Evolutionary conservation across 805 yeast species (phyloP), one percentile per base, ranked within the genome.

Genomic region (Suhomyces vadensis): DNA sequence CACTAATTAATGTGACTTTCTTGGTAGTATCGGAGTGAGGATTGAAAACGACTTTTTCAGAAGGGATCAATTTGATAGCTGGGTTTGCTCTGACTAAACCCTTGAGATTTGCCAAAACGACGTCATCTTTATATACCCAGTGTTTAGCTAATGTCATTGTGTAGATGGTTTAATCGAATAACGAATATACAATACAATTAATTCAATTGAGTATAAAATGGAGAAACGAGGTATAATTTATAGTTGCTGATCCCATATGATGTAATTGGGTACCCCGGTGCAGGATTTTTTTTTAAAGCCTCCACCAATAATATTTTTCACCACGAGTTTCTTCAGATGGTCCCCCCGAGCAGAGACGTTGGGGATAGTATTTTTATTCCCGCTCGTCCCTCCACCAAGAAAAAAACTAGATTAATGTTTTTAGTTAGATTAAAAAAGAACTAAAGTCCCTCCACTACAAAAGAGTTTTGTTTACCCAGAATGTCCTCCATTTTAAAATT

Each of bases 1-100:
- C 97, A 25, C 96, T 82, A 21, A 91, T 68, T 39, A 91, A 57
- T 5, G 87, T 78, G 35, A 90, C 85, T 56, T 87, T 85, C 21
- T 73, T 66, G n/a, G 52, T 37, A 14, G 61, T 55, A 36, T 61
- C 57, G n/a, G 69, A 57, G 42, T 66, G 49, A 14, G 74, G 69
- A 47, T 71, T 67, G 61, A 66, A 78, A 8, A 81, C 74, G 4
- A 82, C 84, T 47, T 75, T 71, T 57, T 83, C 87, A 5, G 73
- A 56, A 27, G 80, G 81, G 39, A 83, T 75, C 31, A 81, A 62
- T 22, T 67, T 64, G 38, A 84, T 56, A 23, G 72, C 65, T 1
- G 89, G 88, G 49, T 81, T 82, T 35, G 79, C 54, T 20, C 73
- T 69, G 10, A 71, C 76, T 33, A 83, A 64, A 19, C 84, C 84